Evolutionary conservation across 2,329 filamentous ascomycete genomes (phyloP).

Genomic region (Oidium heveae): DNA sequence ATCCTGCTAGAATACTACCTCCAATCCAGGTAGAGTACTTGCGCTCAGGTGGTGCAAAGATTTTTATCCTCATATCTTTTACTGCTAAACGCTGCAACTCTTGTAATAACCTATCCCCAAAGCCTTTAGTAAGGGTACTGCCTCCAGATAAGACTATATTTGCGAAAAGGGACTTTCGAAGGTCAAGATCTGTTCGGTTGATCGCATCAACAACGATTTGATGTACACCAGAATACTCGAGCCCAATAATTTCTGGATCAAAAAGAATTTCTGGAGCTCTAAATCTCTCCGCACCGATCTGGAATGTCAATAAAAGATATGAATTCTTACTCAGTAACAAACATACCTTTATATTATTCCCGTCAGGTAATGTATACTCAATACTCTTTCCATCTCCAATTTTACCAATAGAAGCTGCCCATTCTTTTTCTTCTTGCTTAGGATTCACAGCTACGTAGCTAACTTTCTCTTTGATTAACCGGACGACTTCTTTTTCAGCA

Average conservation of each 20-base stretch:
- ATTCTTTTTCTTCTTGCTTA: constrained; percentile 88
- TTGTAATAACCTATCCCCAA: constrained; percentile 72
- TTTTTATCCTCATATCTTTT: constrained; percentile 99
- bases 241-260: constrained; percentile 85
- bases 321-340: not conserved
- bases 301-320: constrained; percentile 6
- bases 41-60: constrained; percentile 87
- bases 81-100: constrained; percentile 86
- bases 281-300: constrained; percentile 86
- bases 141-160: constrained; percentile 96
- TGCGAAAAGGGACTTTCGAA: constrained; percentile 78
- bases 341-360: constrained; percentile 70
- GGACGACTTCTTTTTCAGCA: constrained; percentile 96
- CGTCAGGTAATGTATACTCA: constrained; percentile 79
- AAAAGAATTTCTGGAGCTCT: constrained; percentile 92
- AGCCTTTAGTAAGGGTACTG: constrained; percentile 88
- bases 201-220: constrained; percentile 96
- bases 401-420: constrained; percentile 42
- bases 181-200: constrained; percentile 79
- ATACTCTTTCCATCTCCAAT: constrained; percentile 51
- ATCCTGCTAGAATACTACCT: constrained; percentile 80
- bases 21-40: constrained; percentile 99
- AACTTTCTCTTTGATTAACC: constrained; percentile 85
- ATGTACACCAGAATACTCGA: constrained; percentile 91
- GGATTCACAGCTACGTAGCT: constrained; percentile 82